A percentile compares a stretch with the other conserved stretches of the same genome.
Evolutionary conservation across 2,329 filamentous ascomycete species (phyloP).

Genomic region (Colletotrichum sp.): DNA sequence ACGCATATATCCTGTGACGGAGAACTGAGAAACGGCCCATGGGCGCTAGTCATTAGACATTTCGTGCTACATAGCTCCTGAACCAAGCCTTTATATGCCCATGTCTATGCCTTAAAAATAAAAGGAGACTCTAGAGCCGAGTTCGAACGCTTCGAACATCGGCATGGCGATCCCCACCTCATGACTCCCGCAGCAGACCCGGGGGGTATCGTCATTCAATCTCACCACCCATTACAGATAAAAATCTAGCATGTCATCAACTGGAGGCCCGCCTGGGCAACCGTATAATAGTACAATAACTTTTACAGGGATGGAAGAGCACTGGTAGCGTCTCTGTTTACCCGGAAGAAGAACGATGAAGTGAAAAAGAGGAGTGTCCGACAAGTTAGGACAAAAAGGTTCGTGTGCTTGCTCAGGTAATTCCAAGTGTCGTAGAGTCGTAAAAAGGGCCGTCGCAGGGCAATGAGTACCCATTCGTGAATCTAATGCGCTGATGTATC

Average conservation of each 20-base stretch:
- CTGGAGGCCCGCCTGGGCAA: not conserved
- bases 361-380: not conserved
- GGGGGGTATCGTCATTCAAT: constrained; percentile 4
- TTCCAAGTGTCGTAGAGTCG: constrained; percentile 16
- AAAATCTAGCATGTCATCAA: not conserved
- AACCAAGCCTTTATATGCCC: constrained; percentile 1
- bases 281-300: not conserved
- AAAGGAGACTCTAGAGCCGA: not conserved
- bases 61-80: not conserved
- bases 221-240: not conserved
- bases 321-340: not conserved
- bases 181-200: not conserved
- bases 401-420: not conserved
- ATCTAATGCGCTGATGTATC: not conserved
- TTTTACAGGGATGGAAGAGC: not conserved
- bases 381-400: not conserved
- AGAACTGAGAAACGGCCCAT: not conserved
- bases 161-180: not conserved
- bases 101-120: not conserved
- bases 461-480: constrained; percentile 4
- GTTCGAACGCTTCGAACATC: not conserved
- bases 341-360: not conserved
- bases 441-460: constrained; percentile 10
- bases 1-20: not conserved
- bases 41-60: constrained; percentile 5